Conservation (phyloP, 257 asterid species). For the Hygrophila difformis region DNA sequence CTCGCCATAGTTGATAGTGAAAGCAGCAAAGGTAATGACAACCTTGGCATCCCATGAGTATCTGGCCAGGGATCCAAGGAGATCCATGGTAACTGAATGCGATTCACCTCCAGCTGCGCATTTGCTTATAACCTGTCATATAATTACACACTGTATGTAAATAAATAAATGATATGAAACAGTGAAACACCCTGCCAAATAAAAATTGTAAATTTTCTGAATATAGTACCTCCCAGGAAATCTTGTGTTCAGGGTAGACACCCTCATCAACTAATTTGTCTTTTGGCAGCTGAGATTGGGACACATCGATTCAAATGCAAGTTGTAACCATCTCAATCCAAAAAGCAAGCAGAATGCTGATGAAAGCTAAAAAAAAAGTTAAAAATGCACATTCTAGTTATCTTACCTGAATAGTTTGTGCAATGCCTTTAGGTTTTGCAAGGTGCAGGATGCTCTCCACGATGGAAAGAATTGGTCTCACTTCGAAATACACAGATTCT, state of each 20-base stretch:
- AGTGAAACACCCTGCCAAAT: no score
- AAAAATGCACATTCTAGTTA: neutral
- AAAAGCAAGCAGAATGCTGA: neutral
- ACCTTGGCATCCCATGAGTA: constrained; percentile 60
- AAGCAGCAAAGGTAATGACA: constrained; percentile 44
- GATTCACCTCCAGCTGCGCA: constrained; percentile 36
- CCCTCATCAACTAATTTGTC: no score
- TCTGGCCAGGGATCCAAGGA: constrained; percentile 33
- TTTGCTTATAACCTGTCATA: constrained; percentile 38
- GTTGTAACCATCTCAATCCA: neutral
- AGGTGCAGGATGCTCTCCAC: constrained; percentile 52
- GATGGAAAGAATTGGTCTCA: constrained; percentile 40
- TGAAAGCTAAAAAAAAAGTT: neutral
- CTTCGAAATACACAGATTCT: constrained; percentile 43
- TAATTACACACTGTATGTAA: neutral
- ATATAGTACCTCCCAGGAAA: no score
- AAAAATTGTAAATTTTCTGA: no score
- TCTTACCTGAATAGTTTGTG: constrained; percentile 10
- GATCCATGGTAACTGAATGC: constrained; percentile 36
- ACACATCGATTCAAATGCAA: constrained; percentile 1
- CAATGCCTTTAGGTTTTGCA: constrained; percentile 18
- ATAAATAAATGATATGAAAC: no score
- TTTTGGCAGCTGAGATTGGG: neutral
- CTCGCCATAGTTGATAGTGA: constrained; percentile 58
- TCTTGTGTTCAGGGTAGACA: no score